A percentile compares a stretch with the other conserved stretches of the same genome.
phyloP scores from a whole-genome alignment of 805 yeast species.

The Kuraishia piskuri region DNA sequence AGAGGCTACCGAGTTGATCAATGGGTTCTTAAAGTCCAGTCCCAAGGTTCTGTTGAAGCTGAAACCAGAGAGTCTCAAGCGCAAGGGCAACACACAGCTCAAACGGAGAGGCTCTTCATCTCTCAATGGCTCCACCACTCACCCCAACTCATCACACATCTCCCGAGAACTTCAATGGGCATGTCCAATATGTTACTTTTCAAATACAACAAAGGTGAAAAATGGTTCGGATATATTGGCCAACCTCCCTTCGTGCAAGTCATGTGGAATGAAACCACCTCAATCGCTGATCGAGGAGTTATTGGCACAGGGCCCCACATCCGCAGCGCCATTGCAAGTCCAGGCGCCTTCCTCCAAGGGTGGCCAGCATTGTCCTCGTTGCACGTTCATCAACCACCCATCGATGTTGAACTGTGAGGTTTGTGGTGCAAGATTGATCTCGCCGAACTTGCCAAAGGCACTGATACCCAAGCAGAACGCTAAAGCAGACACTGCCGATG shows the following conservation, averaged over 20 bases:
- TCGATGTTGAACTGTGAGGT: conserved; percentile 74
- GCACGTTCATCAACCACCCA: conserved; percentile 75
- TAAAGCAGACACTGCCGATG: neutral
- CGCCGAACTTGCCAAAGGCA: conserved; percentile 15
- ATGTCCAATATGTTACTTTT: conserved; percentile 82
- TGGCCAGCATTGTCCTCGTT: conserved; percentile 35
- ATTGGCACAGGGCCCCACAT: conserved; percentile 4
- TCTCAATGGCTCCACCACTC: too few species aligned
- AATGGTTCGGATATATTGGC: conserved; percentile 5
- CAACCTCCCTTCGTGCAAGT: conserved; percentile 38
- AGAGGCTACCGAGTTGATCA: conserved; percentile 17
- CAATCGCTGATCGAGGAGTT: conserved; percentile 22
- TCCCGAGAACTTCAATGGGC: conserved; percentile 44
- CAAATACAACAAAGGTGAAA: conserved; percentile 34
- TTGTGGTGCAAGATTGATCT: conserved; percentile 57
- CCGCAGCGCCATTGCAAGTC: neutral
- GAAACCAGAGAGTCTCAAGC: conserved; percentile 3
- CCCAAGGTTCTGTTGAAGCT: conserved; percentile 51
- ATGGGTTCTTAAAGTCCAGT: conserved; percentile 65
- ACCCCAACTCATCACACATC: too few species aligned
- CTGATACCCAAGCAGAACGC: neutral
- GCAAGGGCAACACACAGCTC: conserved; percentile 14
- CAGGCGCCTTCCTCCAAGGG: conserved; percentile 9
- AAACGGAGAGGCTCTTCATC: conserved; percentile 3
- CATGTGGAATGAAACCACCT: conserved; percentile 53